These are phyloP conservation scores for Euclidium syriacum DNA, from an alignment of 345 rosid species.

Conservation along the genomic window DNA sequence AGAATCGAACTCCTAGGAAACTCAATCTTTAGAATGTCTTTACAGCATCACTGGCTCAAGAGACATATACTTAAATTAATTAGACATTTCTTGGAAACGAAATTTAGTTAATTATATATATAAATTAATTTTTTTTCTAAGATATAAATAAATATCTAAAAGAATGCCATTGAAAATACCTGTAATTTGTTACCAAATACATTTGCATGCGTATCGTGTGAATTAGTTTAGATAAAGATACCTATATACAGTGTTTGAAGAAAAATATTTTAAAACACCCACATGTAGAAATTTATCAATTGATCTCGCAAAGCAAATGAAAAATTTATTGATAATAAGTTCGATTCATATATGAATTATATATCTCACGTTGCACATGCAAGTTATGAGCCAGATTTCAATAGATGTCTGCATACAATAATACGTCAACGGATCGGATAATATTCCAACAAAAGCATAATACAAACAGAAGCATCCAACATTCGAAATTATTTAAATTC, in stretches of 20 bases:
- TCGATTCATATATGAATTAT: neutral
- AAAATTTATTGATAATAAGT: neutral
- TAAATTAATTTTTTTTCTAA: too few relatives aligned
- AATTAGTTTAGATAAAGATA: neutral
- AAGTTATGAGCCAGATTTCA: slow-evolving; percentile 27
- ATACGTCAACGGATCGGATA: slow-evolving; percentile 31
- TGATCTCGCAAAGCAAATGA: neutral
- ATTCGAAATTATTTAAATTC: slow-evolving; percentile 24
- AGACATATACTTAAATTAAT: too few relatives aligned
- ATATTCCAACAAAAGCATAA: slow-evolving; percentile 32
- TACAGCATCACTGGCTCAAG: too few relatives aligned
- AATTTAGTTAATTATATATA: too few relatives aligned
- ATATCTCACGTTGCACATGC: slow-evolving; percentile 31
- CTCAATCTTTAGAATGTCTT: too few relatives aligned
- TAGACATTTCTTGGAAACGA: too few relatives aligned
- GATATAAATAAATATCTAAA: too few relatives aligned
- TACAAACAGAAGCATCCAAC: slow-evolving; percentile 38
- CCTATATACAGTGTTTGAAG: neutral
- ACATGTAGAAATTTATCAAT: neutral
- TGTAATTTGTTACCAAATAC: neutral
- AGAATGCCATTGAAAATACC: neutral
- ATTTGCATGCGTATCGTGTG: neutral
- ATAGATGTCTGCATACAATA: slow-evolving; percentile 30
- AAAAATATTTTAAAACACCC: neutral
- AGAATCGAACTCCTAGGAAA: too few relatives aligned